phyloP scores from a whole-genome alignment of 164 flowering plant species.

The Chimonanthus praecox region DNA sequence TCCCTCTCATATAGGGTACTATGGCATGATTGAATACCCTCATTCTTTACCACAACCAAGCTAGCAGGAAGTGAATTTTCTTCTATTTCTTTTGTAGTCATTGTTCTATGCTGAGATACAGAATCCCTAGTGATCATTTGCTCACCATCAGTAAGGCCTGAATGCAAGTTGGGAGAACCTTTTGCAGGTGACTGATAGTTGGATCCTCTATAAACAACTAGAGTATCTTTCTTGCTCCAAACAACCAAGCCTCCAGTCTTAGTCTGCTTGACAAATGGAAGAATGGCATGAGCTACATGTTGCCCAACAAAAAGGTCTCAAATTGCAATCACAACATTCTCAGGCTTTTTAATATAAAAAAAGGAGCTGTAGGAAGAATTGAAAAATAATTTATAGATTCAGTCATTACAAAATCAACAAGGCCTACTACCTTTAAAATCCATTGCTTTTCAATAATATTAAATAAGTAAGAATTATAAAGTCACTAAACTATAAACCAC shows the following conservation, averaged over 20 bases:
- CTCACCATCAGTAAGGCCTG: conserved; percentile 10
- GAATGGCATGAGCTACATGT: neutral
- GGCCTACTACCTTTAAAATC: neutral
- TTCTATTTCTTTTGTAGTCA: conserved; percentile 9
- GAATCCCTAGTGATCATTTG: conserved; percentile 5
- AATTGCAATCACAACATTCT: neutral
- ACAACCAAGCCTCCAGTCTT: conserved; percentile 93
- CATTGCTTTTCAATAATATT: neutral
- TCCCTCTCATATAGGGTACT: conserved; percentile 78
- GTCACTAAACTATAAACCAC: neutral
- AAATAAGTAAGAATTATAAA: neutral
- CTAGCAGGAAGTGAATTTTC: conserved; percentile 11
- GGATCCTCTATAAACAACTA: conserved; percentile 72
- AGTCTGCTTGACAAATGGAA: conserved; percentile 33
- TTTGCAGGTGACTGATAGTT: conserved; percentile 22
- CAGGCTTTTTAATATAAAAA: conserved; percentile 1
- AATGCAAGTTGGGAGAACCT: conserved; percentile 9
- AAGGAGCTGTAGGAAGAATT: conserved; percentile 4
- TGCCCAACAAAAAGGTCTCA: neutral
- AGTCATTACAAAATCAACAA: neutral
- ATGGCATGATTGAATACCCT: conserved; percentile 15
- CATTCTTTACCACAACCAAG: conserved; percentile 11
- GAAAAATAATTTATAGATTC: neutral
- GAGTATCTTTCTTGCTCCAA: conserved; percentile 63
- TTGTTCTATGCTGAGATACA: conserved; percentile 14